Evolutionary conservation across 2,329 filamentous ascomycete species (phyloP), one percentile per base, ranked within the genome.

Genomic region (Trichoderma sp.): DNA sequence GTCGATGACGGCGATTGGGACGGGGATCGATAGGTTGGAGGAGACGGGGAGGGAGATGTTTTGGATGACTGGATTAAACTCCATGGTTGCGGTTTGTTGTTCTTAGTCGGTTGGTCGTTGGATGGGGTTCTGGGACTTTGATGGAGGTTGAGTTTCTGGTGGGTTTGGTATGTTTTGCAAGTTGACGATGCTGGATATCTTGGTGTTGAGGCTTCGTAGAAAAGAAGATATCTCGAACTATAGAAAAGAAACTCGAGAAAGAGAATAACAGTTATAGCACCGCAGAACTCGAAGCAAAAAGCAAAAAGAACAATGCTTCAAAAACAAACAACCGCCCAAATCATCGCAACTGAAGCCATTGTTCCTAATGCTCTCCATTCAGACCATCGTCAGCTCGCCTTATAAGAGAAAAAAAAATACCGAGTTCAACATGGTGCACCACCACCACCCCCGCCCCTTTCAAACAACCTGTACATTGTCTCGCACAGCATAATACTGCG

Each of bases 41-140:
- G 32, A 45, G 32, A 61, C 72, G 57, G 78, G 68, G 69, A 83
- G 75, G 60, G 73, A 75, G 65, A 80, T 72, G 68, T 74, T 74
- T 67, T 83, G 81, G 25, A 68, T 70, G 53, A 73, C 75, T 8
- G 77, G 79, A 65, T 81, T 73, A 70, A 80, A 80, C 70, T 29
- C 45, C 69, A 75, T 76, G 68, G 66, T 48, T 4, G 50, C 15
- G 52, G 37, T 17, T 39, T 39, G 15, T 17, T n/a, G 22, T 19
- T 64, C 6, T 27, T 29, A 19, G 13, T 35, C 19, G 10, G 5
- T n/a, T 39, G 17, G 25, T 17, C 17, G 12, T 29, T 42, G n/a
- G 37, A 17, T 3, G 34, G 27, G 29, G 29, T 35, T 15, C 2
- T 39, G 32, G 13, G 34, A n/a, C 35, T 17, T 7, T 19, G 19